Conservation (phyloP, 2,329 filamentous ascomycete species). For the Aspergillus carbonarius region DNA sequence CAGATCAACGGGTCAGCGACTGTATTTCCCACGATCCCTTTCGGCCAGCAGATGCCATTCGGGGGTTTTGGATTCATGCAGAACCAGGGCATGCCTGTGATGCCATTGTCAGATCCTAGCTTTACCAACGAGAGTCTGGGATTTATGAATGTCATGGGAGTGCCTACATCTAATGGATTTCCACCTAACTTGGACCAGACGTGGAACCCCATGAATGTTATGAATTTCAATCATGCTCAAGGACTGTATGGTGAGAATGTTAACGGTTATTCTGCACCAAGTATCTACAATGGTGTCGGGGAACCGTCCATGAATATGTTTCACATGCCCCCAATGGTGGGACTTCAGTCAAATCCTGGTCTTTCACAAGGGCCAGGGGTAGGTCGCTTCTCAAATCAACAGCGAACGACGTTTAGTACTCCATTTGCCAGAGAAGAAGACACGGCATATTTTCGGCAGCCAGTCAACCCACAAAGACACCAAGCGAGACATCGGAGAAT, state of each 20-base stretch:
- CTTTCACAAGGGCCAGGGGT: constrained; percentile 35
- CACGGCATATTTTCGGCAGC: constrained; percentile 91
- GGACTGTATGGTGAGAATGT: constrained; percentile 37
- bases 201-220: constrained; percentile 48
- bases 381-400: constrained; percentile 58
- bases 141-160: constrained; percentile 44
- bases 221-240: constrained; percentile 38
- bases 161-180: constrained; percentile 32
- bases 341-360: constrained; percentile 30
- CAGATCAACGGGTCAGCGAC: constrained; percentile 19
- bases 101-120: constrained; percentile 36
- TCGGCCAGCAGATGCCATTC: constrained; percentile 39
- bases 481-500: constrained; percentile 76
- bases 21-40: constrained; percentile 23
- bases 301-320: constrained; percentile 39
- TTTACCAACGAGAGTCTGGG: constrained; percentile 34
- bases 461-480: constrained; percentile 89
- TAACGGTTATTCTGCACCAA: constrained; percentile 31
- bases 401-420: constrained; percentile 54
- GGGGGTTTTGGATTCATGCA: constrained; percentile 34
- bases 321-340: constrained; percentile 32
- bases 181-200: constrained; percentile 33
- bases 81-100: constrained; percentile 28
- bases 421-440: constrained; percentile 68
- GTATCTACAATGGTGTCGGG: constrained; percentile 36